phyloP scores from a whole-genome alignment of 306 rosid genomes.

The Ormosia semicastrata region DNA sequence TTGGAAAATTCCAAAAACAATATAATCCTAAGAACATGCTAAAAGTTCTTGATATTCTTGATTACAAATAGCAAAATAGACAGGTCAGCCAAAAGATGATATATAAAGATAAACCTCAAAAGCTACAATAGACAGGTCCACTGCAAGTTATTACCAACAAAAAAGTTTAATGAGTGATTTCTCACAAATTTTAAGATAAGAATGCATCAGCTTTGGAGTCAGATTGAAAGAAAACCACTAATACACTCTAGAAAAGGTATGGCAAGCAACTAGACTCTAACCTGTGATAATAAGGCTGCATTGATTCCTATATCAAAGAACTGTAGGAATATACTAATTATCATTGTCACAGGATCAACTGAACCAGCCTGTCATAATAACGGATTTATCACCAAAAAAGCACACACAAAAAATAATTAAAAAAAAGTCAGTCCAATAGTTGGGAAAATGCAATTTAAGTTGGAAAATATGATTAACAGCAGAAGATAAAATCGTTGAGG shows the following conservation, averaged over 20 bases:
- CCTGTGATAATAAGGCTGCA: slow-evolving; percentile 95
- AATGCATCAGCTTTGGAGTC: slow-evolving; percentile 8
- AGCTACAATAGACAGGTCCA: slow-evolving; percentile 10
- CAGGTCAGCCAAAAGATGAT: not conserved
- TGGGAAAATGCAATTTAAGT: not conserved
- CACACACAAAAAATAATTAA: not conserved
- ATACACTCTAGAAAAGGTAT: slow-evolving; percentile 1
- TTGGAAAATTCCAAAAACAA: not conserved
- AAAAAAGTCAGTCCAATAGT: not conserved
- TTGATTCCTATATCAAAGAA: slow-evolving; percentile 96
- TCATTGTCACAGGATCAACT: slow-evolving; percentile 93
- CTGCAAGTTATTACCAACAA: not conserved
- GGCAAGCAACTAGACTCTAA: slow-evolving; percentile 34
- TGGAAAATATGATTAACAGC: not conserved
- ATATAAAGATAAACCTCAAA: not conserved
- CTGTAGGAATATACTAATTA: slow-evolving; percentile 85
- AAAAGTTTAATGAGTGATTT: not conserved
- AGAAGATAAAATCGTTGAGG: not conserved
- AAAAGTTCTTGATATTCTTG: not conserved
- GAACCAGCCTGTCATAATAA: slow-evolving; percentile 80
- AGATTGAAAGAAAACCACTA: slow-evolving; percentile 1
- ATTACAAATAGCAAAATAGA: slow-evolving; percentile 3
- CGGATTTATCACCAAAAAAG: slow-evolving; percentile 11
- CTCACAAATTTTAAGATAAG: not conserved
- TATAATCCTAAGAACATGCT: not conserved